phyloP scores from a whole-genome alignment of 495 filamentous ascomycete species.

The Xylaria nigripes region DNA sequence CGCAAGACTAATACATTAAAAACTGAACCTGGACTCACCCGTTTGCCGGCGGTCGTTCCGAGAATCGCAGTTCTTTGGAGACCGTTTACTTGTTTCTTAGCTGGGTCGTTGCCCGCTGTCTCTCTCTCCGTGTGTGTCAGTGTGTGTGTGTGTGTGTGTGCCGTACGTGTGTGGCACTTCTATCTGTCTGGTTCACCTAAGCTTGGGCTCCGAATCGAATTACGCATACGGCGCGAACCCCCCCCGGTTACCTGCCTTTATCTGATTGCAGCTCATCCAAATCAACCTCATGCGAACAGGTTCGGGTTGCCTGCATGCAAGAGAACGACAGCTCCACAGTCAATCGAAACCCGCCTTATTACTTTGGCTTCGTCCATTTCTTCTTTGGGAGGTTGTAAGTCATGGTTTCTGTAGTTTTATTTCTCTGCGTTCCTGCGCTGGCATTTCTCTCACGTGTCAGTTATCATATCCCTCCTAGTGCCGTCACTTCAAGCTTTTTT shows the following conservation, averaged over 20 bases:
- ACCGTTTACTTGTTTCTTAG: slow-evolving; percentile 14
- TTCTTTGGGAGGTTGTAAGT: slow-evolving; percentile 9
- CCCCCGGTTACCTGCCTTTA: slow-evolving; percentile 32
- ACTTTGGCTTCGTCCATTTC: neutral
- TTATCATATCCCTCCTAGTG: neutral
- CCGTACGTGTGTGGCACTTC: no score
- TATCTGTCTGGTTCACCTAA: slow-evolving; percentile 14
- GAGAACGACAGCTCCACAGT: slow-evolving; percentile 26
- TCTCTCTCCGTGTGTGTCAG: slow-evolving; percentile 16
- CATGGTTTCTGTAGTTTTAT: neutral
- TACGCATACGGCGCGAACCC: slow-evolving; percentile 25
- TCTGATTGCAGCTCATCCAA: slow-evolving; percentile 35
- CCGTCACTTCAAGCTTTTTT: neutral
- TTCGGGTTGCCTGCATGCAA: slow-evolving; percentile 44
- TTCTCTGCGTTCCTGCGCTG: neutral
- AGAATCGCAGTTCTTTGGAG: slow-evolving; percentile 20
- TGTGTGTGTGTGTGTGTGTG: neutral
- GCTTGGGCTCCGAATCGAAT: slow-evolving; percentile 17
- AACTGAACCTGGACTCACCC: slow-evolving; percentile 11
- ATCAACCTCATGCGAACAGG: slow-evolving; percentile 39
- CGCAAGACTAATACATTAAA: slow-evolving; percentile 4
- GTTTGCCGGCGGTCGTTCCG: slow-evolving; percentile 24
- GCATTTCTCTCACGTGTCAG: neutral
- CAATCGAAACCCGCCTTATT: slow-evolving; percentile 12
- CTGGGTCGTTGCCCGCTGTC: no score